Base-by-base conservation (phyloP, 2,329 filamentous ascomycete genomes). In the Hypoxylon sp. region DNA sequence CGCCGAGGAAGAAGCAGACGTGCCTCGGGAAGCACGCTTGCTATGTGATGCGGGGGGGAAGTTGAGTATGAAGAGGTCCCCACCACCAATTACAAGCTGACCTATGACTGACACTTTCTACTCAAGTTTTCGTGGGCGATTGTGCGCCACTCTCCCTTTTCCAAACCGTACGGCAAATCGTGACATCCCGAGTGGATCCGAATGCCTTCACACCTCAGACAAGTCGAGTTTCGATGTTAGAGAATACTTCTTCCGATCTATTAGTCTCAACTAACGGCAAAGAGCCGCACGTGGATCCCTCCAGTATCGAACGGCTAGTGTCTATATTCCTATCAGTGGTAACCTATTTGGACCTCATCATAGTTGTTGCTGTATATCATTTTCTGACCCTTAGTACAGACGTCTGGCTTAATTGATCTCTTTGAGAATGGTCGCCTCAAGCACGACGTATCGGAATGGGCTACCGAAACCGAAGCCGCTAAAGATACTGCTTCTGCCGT, bases 71-170 rank as follows among this genome's bases (percentile, higher is more conserved):
- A 30, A 50, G 30, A n/a, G 27, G 27, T 16, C 29, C 29, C 29
- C 19, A 5, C 50, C 14, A 0, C 11, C 9, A 9, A n/a, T 25
- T 16, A 5, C 2, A 21, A n/a, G n/a, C 29, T 9, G 29, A 5
- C 5, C 32, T 58, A 5, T 54, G 14, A 34, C 47, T 67, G 27
- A 60, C 16, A 27, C 19, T 1, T 27, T 56, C 16, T n/a, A 29
- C 34, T 14, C 34, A 75, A n/a, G 74, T 85, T 29, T 87, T 87
- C 71, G 84, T 87, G 23, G 85, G 85, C 4, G 85, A 87, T 71
- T 87, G 84, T 67, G 85, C 85, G 3, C 85, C 85, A 0, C 74
- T 87, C 19, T 87, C 84, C 0, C 83, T 87, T 65, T 87, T 87
- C 68, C 84, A 86, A 67, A 85, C 83, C 0, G 81, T 87, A 5